Base-by-base conservation (phyloP, 805 yeast species). In the Wickerhamomyces canadensis region DNA sequence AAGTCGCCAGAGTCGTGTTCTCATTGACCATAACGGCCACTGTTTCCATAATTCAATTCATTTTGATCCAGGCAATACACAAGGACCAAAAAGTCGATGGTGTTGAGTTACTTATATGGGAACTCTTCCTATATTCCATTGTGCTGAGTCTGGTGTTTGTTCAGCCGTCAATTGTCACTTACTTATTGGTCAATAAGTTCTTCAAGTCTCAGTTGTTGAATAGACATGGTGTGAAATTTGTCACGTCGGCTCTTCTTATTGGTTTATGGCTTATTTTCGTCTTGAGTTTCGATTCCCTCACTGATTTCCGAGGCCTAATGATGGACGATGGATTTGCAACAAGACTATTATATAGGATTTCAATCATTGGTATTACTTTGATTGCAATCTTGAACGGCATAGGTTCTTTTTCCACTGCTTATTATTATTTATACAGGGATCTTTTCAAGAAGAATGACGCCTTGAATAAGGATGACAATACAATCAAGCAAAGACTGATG, bases 331-430 rank as follows among this genome's bases (percentile, higher is more conserved):
- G 30, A 25, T 31, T 41, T 27, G 15, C 41, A 12, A 43, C 50
- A 7, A 40, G 40, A 12, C 41, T 38, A 15, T 30, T 48, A 1
- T 51, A 48, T 23, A 43, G 51, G 25, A 32, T 53, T 3, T 44
- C 54, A 8, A 43, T 53, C 21, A 44, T 55, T 35, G 59, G 59
- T 3, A 44, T 55, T 2, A 51, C 57, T 7, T 33, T 55, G 16
- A 53, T 53, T 31, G 48, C 55, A 2, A 34, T 41, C 3, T 29
- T 55, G 23, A 53, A 53, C 33, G 59, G 59, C 1, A 35, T 55
- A 23, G 59, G 58, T 23, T 53, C 59, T 9, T 41, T 43, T 21
- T 55, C 59, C 9, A 51, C 55, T 0, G 49, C 49, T 19, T 55
- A 55, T 35, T 55, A 53, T 34, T 44, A 40, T 24, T 27, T 51